Base-by-base conservation (phyloP, 805 yeast species). In the Nakazawaea ambrosiae region DNA sequence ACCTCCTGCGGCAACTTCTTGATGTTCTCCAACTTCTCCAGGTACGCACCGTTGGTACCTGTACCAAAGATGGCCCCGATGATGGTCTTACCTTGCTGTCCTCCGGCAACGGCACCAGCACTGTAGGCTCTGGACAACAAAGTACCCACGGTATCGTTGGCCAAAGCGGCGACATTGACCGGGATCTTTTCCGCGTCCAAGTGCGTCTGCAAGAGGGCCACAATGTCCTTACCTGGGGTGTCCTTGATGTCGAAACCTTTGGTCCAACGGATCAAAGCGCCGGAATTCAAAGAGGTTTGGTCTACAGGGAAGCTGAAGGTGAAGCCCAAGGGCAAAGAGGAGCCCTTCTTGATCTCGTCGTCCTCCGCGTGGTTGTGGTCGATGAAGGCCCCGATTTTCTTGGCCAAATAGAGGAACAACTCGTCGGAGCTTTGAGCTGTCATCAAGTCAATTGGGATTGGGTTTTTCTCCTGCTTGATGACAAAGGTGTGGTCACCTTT, bases 111-210 rank as follows among this genome's bases (percentile, higher is more conserved):
- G 12, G 61, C 64, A 36, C 72, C 65, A 25, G 85, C 75, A 4
- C 85, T 66, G 61, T 90, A 90, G 20, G 96, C 81, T 50, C 96
- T 78, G 8, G 96, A 80, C 53, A 90, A 66, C 44, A 90, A 69
- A 10, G 97, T 89, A 30, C 98, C 97, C 14, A 88, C 96, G 1
- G 97, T 92, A 57, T 90, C 98, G 57, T 90, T 90, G 20, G 96
- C 94, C 42, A 92, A 70, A 1, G 97, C 97, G 14, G 82, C 87
- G 30, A 89, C 84, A 27, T 55, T 55, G 27, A 86, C 86, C 8
- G 85, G 82, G 28, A 78, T 63, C 0, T 74, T 67, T 28, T 72
- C 67, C 3, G 47, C 51, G 49, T 85, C 81, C 33, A 90, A 51
- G 41, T 84, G 82, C 10, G 58, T 55, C 60, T 92, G 97, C 44